These are phyloP conservation scores for Craspedostauros australis DNA, from an alignment of 108 stramenopile genomes.

Conservation along the genomic window DNA sequence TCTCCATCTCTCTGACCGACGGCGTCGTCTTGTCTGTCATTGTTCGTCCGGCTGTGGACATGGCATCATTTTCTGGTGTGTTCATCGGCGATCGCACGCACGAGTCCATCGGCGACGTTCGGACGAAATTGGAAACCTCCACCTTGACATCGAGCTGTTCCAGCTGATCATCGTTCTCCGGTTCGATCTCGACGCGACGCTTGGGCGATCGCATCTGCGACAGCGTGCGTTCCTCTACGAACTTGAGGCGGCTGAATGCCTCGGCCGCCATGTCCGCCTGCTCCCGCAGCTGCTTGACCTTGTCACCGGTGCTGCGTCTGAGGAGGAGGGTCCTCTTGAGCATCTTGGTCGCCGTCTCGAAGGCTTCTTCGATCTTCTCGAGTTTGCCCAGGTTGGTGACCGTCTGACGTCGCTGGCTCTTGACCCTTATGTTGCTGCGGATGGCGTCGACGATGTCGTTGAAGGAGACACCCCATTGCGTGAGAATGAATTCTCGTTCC, in stretches of 20 bases:
- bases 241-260: constrained; percentile 6
- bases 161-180: constrained; percentile 5
- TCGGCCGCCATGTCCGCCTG: constrained; percentile 16
- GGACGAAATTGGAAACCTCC: background rate
- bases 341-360: constrained; percentile 34
- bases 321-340: constrained; percentile 31
- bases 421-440: constrained; percentile 43
- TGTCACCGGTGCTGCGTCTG: constrained; percentile 18
- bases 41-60: background rate
- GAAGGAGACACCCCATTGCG: constrained; percentile 50
- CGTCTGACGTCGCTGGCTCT: constrained; percentile 60
- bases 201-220: constrained; percentile 1
- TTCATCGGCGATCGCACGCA: background rate
- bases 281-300: constrained; percentile 14
- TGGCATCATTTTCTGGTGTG: constrained; percentile 5
- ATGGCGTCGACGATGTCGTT: constrained; percentile 57
- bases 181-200: constrained; percentile 3
- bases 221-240: constrained; percentile 12
- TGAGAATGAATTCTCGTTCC: constrained; percentile 50
- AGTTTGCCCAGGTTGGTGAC: constrained; percentile 52
- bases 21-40: constrained; percentile 20
- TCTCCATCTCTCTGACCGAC: constrained; percentile 26
- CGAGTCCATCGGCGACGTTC: background rate
- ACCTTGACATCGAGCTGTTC: background rate
- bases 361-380: constrained; percentile 42